phyloP scores from a whole-genome alignment of 208 protist species.

The Leishmania mexicana region DNA sequence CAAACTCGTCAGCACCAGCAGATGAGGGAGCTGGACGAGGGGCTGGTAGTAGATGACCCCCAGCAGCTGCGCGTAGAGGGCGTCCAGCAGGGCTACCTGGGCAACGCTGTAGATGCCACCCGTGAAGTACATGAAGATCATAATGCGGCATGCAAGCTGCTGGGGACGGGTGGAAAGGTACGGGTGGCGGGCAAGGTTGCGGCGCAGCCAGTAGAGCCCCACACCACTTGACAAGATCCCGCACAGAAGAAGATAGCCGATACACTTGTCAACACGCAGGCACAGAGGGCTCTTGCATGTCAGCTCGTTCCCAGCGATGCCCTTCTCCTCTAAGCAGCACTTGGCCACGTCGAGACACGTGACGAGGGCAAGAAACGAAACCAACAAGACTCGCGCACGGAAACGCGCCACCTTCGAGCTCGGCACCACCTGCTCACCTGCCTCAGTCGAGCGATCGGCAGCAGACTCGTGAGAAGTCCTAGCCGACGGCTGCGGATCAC shows the following conservation, averaged over 20 bases:
- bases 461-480: background rate
- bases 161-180: conserved; percentile 80
- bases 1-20: conserved; percentile 71
- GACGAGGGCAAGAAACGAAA: conserved; percentile 37
- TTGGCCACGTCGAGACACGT: conserved; percentile 38
- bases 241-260: conserved; percentile 48
- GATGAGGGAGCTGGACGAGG: conserved; percentile 59
- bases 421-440: conserved; percentile 6
- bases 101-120: conserved; percentile 61
- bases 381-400: conserved; percentile 33
- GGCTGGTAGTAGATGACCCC: conserved; percentile 71
- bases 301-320: conserved; percentile 35
- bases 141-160: conserved; percentile 79
- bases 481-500: background rate
- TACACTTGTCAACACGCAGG: conserved; percentile 23
- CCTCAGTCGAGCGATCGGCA: background rate
- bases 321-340: conserved; percentile 33
- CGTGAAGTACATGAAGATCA: conserved; percentile 82
- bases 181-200: conserved; percentile 54
- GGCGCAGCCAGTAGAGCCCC: conserved; percentile 54
- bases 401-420: conserved; percentile 35
- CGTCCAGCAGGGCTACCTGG: conserved; percentile 44
- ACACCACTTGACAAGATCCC: conserved; percentile 56
- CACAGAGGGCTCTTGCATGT: conserved; percentile 39
- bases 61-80: conserved; percentile 56